phyloP scores from a whole-genome alignment of 331 rosid species.

The Telfairia occidentalis region DNA sequence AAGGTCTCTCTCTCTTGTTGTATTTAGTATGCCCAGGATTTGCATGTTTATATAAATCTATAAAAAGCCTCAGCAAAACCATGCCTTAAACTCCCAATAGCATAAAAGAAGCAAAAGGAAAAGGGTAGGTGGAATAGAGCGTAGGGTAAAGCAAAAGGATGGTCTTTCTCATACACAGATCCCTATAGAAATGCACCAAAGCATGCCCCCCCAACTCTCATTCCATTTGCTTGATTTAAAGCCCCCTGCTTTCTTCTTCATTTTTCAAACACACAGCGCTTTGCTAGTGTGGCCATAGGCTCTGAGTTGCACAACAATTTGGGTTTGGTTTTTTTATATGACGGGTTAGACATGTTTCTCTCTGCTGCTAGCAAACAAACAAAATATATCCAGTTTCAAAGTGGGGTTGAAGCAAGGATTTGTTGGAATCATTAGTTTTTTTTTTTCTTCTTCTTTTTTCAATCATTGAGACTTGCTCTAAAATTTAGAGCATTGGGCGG shows the following conservation, averaged over 20 bases:
- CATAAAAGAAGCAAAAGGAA: slow-evolving; percentile 25
- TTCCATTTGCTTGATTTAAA: slow-evolving; percentile 75
- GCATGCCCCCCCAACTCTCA: slow-evolving; percentile 38
- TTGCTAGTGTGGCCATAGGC: neutral
- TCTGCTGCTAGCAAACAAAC: slow-evolving; percentile 24
- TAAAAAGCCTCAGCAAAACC: slow-evolving; percentile 15
- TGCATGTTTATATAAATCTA: slow-evolving; percentile 9
- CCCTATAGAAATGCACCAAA: slow-evolving; percentile 56
- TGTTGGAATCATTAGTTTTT: slow-evolving; percentile 30
- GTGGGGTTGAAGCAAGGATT: slow-evolving; percentile 13
- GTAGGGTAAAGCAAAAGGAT: slow-evolving; percentile 51
- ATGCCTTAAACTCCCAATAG: slow-evolving; percentile 11
- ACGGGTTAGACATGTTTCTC: slow-evolving; percentile 17
- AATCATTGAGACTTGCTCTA: slow-evolving; percentile 40
- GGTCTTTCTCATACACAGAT: slow-evolving; percentile 78
- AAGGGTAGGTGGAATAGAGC: slow-evolving; percentile 18
- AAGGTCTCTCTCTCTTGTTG: neutral
- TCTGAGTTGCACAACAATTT: slow-evolving; percentile 23
- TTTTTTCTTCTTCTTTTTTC: neutral
- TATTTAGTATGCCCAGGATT: neutral
- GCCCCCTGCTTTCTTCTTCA: slow-evolving; percentile 42
- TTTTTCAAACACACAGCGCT: slow-evolving; percentile 21
- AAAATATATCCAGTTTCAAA: slow-evolving; percentile 21
- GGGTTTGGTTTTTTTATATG: slow-evolving; percentile 23
- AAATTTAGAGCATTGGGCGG: slow-evolving; percentile 17